phyloP scores from a whole-genome alignment of 495 filamentous ascomycete species.

The Xylaria acuta region DNA sequence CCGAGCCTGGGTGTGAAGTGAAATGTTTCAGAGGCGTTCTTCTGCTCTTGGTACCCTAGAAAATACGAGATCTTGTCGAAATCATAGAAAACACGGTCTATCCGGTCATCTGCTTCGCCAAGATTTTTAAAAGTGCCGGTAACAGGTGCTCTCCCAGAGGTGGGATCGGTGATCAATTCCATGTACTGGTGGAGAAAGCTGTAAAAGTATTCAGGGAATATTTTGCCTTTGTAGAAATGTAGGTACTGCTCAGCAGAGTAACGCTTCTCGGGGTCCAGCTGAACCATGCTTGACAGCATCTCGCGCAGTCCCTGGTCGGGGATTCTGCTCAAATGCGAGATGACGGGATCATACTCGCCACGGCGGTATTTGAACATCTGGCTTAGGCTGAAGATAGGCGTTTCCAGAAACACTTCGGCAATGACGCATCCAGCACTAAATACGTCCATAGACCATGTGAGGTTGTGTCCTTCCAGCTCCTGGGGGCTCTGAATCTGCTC shows the following conservation, averaged over 20 bases:
- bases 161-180: constrained; percentile 94
- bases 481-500: constrained; percentile 61
- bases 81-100: constrained; percentile 88
- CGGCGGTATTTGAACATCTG: constrained; percentile 94
- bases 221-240: constrained; percentile 87
- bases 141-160: constrained; percentile 71
- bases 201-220: constrained; percentile 96
- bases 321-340: constrained; percentile 81
- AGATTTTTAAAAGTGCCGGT: constrained; percentile 69
- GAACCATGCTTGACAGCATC: constrained; percentile 93
- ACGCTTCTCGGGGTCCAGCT: constrained; percentile 85
- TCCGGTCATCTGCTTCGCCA: constrained; percentile 87
- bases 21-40: constrained; percentile 39
- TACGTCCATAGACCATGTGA: constrained; percentile 94
- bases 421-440: constrained; percentile 98
- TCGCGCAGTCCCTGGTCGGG: constrained; percentile 86
- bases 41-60: constrained; percentile 70
- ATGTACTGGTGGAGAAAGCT: constrained; percentile 97
- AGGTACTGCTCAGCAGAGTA: constrained; percentile 95
- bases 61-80: constrained; percentile 98
- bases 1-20: constrained; percentile 52
- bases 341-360: constrained; percentile 87
- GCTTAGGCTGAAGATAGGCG: constrained; percentile 88
- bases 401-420: constrained; percentile 95
- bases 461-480: constrained; percentile 48